These are phyloP conservation scores for Candida vartiovaarae DNA, from an alignment of 805 yeast species.

Conservation along the genomic window DNA sequence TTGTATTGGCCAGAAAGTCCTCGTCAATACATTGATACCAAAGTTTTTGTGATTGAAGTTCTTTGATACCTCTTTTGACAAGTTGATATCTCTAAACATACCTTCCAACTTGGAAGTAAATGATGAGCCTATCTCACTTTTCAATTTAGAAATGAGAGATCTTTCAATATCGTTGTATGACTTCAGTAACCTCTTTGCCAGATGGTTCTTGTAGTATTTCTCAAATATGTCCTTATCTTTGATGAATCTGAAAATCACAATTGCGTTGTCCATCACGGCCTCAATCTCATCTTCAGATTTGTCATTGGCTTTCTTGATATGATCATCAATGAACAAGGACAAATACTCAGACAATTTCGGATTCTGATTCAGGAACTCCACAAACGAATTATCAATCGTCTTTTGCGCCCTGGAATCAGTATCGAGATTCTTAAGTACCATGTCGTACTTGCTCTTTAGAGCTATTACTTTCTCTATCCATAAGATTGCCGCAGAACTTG, in stretches of 20 bases:
- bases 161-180: constrained; percentile 59
- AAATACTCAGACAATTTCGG: constrained; percentile 45
- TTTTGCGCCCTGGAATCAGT: constrained; percentile 43
- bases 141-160: constrained; percentile 54
- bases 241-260: constrained; percentile 58
- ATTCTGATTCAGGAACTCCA: constrained; percentile 50
- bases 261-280: constrained; percentile 44
- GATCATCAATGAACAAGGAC: constrained; percentile 52
- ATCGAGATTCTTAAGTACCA: constrained; percentile 38
- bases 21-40: constrained; percentile 49
- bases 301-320: constrained; percentile 43
- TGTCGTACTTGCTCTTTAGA: constrained; percentile 43
- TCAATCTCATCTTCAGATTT: constrained; percentile 38
- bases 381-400: constrained; percentile 53
- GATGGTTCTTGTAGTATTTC: constrained; percentile 73
- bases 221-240: constrained; percentile 85
- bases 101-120: constrained; percentile 76
- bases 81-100: constrained; percentile 75
- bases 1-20: constrained; percentile 64
- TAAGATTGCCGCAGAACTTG: constrained; percentile 44
- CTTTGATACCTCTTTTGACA: constrained; percentile 42
- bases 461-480: constrained; percentile 60
- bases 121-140: constrained; percentile 72
- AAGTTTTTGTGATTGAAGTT: constrained; percentile 36
- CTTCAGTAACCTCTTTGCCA: constrained; percentile 70